Conservation (phyloP, 129 eudicot genomes). For the sunflower (Helianthus annuus) region HanXRQr2.0-SUNRISE NC_035435.2:162041704-162042203, state of each 20-base stretch:
- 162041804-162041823: slow-evolving; percentile 32
- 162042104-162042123: slow-evolving; percentile 52
- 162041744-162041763: slow-evolving; percentile 32
- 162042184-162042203: slow-evolving; percentile 29
- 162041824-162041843: slow-evolving; percentile 26
- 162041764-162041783: slow-evolving; percentile 1
- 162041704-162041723: slow-evolving; percentile 38
- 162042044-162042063: slow-evolving; percentile 49
- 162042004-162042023: no score
- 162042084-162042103: slow-evolving; percentile 49
- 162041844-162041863: neutral
- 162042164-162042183: slow-evolving; percentile 39
- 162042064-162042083: slow-evolving; percentile 68
- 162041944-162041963: neutral
- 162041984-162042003: neutral
- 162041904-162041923: slow-evolving; percentile 30
- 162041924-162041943: slow-evolving; percentile 27
- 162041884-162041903: slow-evolving; percentile 25
- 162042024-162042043: slow-evolving; percentile 49
- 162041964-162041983: slow-evolving; percentile 44
- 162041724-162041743: slow-evolving; percentile 32
- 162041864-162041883: neutral
- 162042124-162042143: slow-evolving; percentile 50
- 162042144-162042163: slow-evolving; percentile 44
- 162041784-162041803: slow-evolving; percentile 22